Percentiles rank a stretch among this genome's conserved stretches.
phyloP scores from a whole-genome alignment of 345 rosid species.

The Litchi chinensis region DNA sequence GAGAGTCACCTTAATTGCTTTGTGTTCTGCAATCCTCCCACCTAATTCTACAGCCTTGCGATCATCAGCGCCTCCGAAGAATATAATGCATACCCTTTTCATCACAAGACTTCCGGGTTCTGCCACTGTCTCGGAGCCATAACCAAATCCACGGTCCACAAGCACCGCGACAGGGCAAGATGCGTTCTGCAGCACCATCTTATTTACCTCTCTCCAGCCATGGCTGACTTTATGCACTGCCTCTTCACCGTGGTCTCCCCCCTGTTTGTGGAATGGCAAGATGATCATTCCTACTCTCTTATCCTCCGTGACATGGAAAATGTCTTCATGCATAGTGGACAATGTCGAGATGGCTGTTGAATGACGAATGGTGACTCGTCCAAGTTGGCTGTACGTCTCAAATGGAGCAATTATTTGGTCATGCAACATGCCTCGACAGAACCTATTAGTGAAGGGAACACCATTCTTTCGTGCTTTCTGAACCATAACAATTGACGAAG shows the following conservation, averaged over 20 bases:
- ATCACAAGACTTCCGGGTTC: background rate
- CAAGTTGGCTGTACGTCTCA: conserved; percentile 14
- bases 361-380: conserved; percentile 24
- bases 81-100: conserved; percentile 24
- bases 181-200: conserved; percentile 33
- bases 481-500: conserved; percentile 44
- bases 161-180: conserved; percentile 46
- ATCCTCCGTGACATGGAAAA: conserved; percentile 37
- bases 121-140: background rate
- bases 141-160: conserved; percentile 36
- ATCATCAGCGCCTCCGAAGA: conserved; percentile 41
- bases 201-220: conserved; percentile 38
- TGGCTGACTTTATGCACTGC: conserved; percentile 16
- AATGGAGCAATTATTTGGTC: conserved; percentile 28
- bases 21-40: conserved; percentile 30
- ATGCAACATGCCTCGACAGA: background rate
- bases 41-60: conserved; percentile 33
- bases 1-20: conserved; percentile 6
- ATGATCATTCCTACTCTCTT: conserved; percentile 42
- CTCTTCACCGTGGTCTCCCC: conserved; percentile 26
- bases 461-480: conserved; percentile 39
- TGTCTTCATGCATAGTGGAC: conserved; percentile 46
- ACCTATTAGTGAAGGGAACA: conserved; percentile 28
- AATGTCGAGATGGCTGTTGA: conserved; percentile 35
- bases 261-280: conserved; percentile 38